These are phyloP conservation scores for Penicillium decumbens DNA, from an alignment of 2,329 filamentous ascomycete species.

Conservation along the genomic window DNA sequence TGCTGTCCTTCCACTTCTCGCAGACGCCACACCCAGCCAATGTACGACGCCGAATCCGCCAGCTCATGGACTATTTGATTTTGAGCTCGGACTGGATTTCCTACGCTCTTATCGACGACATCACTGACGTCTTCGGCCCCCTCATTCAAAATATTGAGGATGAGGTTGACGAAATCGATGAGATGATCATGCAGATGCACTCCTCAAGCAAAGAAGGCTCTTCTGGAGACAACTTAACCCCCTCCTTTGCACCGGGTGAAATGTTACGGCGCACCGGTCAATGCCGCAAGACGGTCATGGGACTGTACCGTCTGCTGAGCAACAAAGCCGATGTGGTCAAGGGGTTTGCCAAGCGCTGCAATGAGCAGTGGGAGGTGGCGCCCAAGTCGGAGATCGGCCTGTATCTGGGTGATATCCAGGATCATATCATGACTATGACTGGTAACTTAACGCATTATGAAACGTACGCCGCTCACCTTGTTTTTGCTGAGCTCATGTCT, in stretches of 20 bases:
- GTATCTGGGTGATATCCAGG: slow-evolving; percentile 96
- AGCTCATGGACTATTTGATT: slow-evolving; percentile 88
- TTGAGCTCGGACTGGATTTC: slow-evolving; percentile 96
- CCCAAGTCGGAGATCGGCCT: slow-evolving; percentile 94
- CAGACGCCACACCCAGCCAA: slow-evolving; percentile 94
- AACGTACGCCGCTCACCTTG: slow-evolving; percentile 57
- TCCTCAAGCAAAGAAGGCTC: slow-evolving; percentile 45
- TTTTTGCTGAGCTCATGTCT: neutral
- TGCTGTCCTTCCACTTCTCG: slow-evolving; percentile 96
- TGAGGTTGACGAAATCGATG: slow-evolving; percentile 95
- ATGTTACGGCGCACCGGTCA: slow-evolving; percentile 92
- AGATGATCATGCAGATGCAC: slow-evolving; percentile 79
- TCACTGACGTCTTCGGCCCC: slow-evolving; percentile 92
- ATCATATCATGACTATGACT: slow-evolving; percentile 99
- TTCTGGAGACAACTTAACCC: slow-evolving; percentile 28
- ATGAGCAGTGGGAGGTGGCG: slow-evolving; percentile 95
- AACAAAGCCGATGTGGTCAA: slow-evolving; percentile 99
- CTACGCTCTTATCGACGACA: slow-evolving; percentile 96
- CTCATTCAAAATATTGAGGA: slow-evolving; percentile 90
- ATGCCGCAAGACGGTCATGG: slow-evolving; percentile 96
- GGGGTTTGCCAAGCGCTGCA: slow-evolving; percentile 96
- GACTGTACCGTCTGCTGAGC: slow-evolving; percentile 81
- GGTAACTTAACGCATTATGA: slow-evolving; percentile 94
- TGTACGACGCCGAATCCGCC: slow-evolving; percentile 85
- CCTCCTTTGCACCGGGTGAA: slow-evolving; percentile 57